These are phyloP conservation scores for Carex scoparia DNA, from an alignment of 176 grass and related monocot species.

Conservation along the genomic window DNA sequence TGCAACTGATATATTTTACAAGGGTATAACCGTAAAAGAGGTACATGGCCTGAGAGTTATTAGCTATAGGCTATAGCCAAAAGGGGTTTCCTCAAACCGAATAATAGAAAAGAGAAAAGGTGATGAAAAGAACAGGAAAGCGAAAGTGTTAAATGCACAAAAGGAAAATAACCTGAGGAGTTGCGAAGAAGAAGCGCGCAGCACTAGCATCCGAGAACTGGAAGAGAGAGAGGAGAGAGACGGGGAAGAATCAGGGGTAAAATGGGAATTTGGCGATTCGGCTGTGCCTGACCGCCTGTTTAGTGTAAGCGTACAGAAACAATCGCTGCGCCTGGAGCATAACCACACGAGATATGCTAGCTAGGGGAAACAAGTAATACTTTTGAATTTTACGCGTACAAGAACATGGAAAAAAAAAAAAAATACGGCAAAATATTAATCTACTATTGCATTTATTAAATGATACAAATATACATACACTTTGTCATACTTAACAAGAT, in stretches of 20 bases:
- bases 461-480: too few species aligned
- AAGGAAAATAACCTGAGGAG: constrained; percentile 36
- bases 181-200: constrained; percentile 24
- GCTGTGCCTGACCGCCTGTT: background rate
- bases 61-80: background rate
- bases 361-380: background rate
- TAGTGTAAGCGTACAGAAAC: background rate
- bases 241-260: background rate
- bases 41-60: background rate
- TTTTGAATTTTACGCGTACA: too few species aligned
- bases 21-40: constrained; percentile 19
- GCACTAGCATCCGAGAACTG: constrained; percentile 38
- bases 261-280: background rate
- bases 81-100: background rate
- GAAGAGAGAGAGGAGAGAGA: constrained; percentile 18
- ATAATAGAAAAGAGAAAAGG: constrained; percentile 11
- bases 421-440: too few species aligned
- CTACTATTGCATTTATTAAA: too few species aligned
- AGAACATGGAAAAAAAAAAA: too few species aligned
- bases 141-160: constrained; percentile 24
- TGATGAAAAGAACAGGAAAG: background rate
- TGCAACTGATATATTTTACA: background rate
- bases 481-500: too few species aligned
- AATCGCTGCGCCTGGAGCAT: background rate
- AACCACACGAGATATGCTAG: background rate